These are phyloP conservation scores for Cudoniella acicularis DNA, from an alignment of 495 filamentous ascomycete genomes.

Conservation along the genomic window DNA sequence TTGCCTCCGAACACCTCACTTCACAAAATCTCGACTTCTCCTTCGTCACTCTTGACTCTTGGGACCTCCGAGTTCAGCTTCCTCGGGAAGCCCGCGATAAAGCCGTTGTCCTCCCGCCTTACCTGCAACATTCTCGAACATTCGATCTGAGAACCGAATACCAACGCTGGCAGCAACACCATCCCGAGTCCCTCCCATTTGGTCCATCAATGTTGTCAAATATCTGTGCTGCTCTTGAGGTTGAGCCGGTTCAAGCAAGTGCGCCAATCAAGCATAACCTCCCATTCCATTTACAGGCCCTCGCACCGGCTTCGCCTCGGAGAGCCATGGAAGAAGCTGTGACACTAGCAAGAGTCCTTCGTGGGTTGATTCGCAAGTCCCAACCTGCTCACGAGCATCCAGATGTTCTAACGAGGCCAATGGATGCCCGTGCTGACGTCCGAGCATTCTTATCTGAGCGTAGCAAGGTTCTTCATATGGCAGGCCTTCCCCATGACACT, in stretches of 20 bases:
- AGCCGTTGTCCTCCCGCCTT: slow-evolving; percentile 92
- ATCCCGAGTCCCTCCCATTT: slow-evolving; percentile 95
- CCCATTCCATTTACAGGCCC: slow-evolving; percentile 93
- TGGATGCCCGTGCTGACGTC: slow-evolving; percentile 97
- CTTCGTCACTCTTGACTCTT: slow-evolving; percentile 96
- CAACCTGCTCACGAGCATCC: slow-evolving; percentile 90
- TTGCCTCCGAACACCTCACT: slow-evolving; percentile 82
- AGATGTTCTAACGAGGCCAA: slow-evolving; percentile 86
- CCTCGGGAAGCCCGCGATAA: slow-evolving; percentile 97
- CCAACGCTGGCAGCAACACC: slow-evolving; percentile 95
- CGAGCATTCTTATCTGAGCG: slow-evolving; percentile 90
- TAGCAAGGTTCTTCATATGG: slow-evolving; percentile 97
- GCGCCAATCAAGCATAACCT: slow-evolving; percentile 98
- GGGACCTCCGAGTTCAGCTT: slow-evolving; percentile 97
- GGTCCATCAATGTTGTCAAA: slow-evolving; percentile 92
- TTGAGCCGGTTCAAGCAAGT: slow-evolving; percentile 92
- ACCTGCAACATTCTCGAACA: slow-evolving; percentile 93
- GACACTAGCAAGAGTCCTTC: slow-evolving; percentile 86
- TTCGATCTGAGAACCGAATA: slow-evolving; percentile 97
- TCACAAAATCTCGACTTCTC: slow-evolving; percentile 88
- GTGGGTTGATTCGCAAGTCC: slow-evolving; percentile 90
- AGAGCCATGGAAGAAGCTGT: slow-evolving; percentile 97
- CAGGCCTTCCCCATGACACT: slow-evolving; percentile 93
- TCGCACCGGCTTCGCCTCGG: slow-evolving; percentile 93
- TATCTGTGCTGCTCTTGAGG: slow-evolving; percentile 96